Conservation (phyloP, 2,329 filamentous ascomycete genomes). For the Pleomassaria siparia region DNA sequence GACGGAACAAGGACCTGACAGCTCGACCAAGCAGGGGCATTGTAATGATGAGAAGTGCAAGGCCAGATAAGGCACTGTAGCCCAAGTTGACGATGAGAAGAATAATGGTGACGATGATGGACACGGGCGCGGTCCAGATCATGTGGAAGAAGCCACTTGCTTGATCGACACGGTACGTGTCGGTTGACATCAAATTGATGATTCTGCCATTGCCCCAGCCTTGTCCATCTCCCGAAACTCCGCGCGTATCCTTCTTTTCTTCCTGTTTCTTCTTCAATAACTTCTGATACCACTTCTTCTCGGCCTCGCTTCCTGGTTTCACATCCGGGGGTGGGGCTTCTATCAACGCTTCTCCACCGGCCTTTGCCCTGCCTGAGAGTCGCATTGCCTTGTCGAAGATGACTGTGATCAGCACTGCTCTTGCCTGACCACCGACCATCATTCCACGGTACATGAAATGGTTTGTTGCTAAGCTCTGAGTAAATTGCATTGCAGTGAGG, state of each 20-base stretch:
- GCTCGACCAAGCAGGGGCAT: slow-evolving; percentile 76
- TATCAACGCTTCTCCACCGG: slow-evolving; percentile 64
- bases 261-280: slow-evolving; percentile 46
- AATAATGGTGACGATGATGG: slow-evolving; percentile 75
- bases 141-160: slow-evolving; percentile 89
- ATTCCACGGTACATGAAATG: slow-evolving; percentile 94
- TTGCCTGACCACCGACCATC: slow-evolving; percentile 82
- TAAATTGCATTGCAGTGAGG: slow-evolving; percentile 80
- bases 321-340: slow-evolving; percentile 47
- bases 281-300: slow-evolving; percentile 55
- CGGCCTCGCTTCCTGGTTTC: slow-evolving; percentile 51
- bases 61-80: slow-evolving; percentile 87
- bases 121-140: slow-evolving; percentile 82
- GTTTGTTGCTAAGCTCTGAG: slow-evolving; percentile 78
- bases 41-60: slow-evolving; percentile 75
- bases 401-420: slow-evolving; percentile 78
- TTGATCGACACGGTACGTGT: slow-evolving; percentile 89
- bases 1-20: slow-evolving; percentile 73
- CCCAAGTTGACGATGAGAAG: slow-evolving; percentile 83
- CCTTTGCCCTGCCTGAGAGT: slow-evolving; percentile 83
- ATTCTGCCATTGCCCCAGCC: slow-evolving; percentile 94
- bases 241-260: slow-evolving; percentile 44
- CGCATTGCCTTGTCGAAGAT: slow-evolving; percentile 94
- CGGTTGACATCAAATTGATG: slow-evolving; percentile 91
- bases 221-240: slow-evolving; percentile 66